Conservation (phyloP, 2,329 filamentous ascomycete species). For the Cladosporium austrohemisphaericum region DNA sequence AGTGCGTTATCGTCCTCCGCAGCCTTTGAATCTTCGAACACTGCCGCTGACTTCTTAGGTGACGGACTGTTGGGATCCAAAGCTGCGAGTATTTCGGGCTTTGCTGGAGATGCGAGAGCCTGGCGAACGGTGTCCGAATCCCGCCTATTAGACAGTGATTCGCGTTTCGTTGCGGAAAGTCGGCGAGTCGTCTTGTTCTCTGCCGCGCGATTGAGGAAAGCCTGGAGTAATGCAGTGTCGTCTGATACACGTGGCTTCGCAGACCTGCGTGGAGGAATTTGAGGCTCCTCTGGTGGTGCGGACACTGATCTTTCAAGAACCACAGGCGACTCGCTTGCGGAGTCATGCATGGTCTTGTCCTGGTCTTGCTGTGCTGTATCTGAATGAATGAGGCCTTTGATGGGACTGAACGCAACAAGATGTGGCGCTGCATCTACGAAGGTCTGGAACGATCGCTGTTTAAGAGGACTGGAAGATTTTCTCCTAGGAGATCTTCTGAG, state of each 20-base stretch:
- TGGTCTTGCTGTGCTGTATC: slow-evolving; percentile 1
- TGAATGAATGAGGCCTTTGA: slow-evolving; percentile 16
- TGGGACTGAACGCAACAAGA: slow-evolving; percentile 29
- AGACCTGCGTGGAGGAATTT: slow-evolving; percentile 26
- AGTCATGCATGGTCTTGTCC: not conserved
- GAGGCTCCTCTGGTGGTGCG: slow-evolving; percentile 34
- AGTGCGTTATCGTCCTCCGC: not conserved
- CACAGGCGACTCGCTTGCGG: not conserved
- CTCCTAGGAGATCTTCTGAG: slow-evolving; percentile 27
- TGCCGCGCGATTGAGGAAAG: slow-evolving; percentile 49
- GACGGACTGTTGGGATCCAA: slow-evolving; percentile 49
- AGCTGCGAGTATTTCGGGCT: slow-evolving; percentile 39
- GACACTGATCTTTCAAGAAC: slow-evolving; percentile 24
- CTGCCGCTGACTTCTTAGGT: slow-evolving; percentile 25
- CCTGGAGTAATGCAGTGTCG: slow-evolving; percentile 48
- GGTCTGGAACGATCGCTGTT: slow-evolving; percentile 14
- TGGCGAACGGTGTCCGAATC: slow-evolving; percentile 46
- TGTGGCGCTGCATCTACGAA: slow-evolving; percentile 3
- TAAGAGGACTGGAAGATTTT: slow-evolving; percentile 28
- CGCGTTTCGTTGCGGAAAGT: slow-evolving; percentile 33
- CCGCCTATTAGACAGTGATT: slow-evolving; percentile 44
- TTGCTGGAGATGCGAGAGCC: slow-evolving; percentile 45
- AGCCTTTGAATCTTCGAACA: not conserved
- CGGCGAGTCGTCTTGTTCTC: slow-evolving; percentile 38
- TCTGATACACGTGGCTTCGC: slow-evolving; percentile 38